A percentile compares a stretch with the other conserved stretches of the same genome.
phyloP scores from a whole-genome alignment of 2,329 filamentous ascomycete genomes.

The Sarocladiaceae sp. region DNA sequence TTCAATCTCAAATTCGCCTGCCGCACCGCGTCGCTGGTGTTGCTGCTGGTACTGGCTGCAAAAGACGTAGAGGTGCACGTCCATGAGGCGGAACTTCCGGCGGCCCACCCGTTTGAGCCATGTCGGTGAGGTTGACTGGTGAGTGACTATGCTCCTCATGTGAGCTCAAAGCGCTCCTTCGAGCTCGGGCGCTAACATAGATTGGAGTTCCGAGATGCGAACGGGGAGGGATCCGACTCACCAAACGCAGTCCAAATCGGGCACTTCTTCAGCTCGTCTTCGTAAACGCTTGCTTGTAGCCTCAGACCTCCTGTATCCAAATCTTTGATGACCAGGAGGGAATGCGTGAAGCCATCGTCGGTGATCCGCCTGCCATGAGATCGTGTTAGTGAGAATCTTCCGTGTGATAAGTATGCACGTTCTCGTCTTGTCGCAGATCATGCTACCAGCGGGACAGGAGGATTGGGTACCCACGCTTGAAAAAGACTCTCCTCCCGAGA shows the following conservation, averaged over 20 bases:
- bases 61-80: conserved; percentile 54
- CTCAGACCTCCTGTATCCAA: conserved; percentile 39
- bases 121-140: conserved; percentile 38
- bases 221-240: too few species aligned
- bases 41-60: conserved; percentile 48
- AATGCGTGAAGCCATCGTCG: conserved; percentile 49
- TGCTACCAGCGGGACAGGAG: background rate
- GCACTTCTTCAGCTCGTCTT: conserved; percentile 46
- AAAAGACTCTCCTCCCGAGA: conserved; percentile 45
- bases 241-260: conserved; percentile 61
- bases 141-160: conserved; percentile 39
- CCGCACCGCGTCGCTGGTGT: conserved; percentile 41
- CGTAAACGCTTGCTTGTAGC: conserved; percentile 49
- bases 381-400: background rate
- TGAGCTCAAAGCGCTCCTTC: background rate
- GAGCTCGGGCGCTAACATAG: background rate
- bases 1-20: conserved; percentile 44
- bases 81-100: conserved; percentile 43
- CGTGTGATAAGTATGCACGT: too few species aligned
- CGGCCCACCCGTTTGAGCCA: conserved; percentile 46
- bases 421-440: too few species aligned
- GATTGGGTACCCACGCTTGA: conserved; percentile 41
- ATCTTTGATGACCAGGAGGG: conserved; percentile 49
- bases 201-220: background rate
- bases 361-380: conserved; percentile 39